phyloP scores from a whole-genome alignment of 306 rosid genomes.

The Carpinus fangiana region DNA sequence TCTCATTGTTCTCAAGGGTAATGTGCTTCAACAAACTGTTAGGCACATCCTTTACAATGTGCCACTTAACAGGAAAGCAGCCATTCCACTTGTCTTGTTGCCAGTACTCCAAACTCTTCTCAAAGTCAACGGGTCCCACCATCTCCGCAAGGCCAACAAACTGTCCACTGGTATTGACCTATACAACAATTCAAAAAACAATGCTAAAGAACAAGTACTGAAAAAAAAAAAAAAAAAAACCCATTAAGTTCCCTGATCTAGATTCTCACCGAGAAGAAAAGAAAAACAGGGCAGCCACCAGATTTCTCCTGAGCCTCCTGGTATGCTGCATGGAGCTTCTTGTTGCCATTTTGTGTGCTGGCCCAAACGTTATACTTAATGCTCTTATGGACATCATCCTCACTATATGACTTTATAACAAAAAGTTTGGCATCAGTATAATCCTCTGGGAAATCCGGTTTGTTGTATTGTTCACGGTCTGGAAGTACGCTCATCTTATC shows the following conservation, averaged over 20 bases:
- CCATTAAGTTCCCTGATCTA: not conserved
- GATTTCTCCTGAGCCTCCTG: slow-evolving; percentile 89
- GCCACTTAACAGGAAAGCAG: slow-evolving; percentile 96
- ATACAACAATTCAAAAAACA: slow-evolving; percentile 5
- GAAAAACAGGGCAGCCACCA: slow-evolving; percentile 72
- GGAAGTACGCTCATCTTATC: slow-evolving; percentile 51
- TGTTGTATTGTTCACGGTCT: slow-evolving; percentile 70
- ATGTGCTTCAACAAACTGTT: slow-evolving; percentile 93
- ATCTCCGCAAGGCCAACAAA: slow-evolving; percentile 97
- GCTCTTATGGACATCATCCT: slow-evolving; percentile 96
- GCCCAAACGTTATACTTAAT: slow-evolving; percentile 98
- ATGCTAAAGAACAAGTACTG: not conserved
- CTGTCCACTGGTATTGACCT: slow-evolving; percentile 99
- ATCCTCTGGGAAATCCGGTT: slow-evolving; percentile 63
- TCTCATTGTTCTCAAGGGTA: slow-evolving; percentile 89
- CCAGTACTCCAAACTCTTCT: slow-evolving; percentile 91
- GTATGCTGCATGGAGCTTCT: slow-evolving; percentile 94
- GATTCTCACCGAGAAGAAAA: slow-evolving; percentile 76
- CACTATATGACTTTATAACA: slow-evolving; percentile 90
- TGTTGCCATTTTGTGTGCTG: slow-evolving; percentile 93
- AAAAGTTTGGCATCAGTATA: slow-evolving; percentile 73
- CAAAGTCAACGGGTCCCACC: slow-evolving; percentile 91
- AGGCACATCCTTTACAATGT: slow-evolving; percentile 89
- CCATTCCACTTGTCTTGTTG: slow-evolving; percentile 99
- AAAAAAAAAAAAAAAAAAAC: not conserved